Evolutionary conservation across 495 filamentous ascomycete species (phyloP).

Genomic region (Neurospora sp.): DNA sequence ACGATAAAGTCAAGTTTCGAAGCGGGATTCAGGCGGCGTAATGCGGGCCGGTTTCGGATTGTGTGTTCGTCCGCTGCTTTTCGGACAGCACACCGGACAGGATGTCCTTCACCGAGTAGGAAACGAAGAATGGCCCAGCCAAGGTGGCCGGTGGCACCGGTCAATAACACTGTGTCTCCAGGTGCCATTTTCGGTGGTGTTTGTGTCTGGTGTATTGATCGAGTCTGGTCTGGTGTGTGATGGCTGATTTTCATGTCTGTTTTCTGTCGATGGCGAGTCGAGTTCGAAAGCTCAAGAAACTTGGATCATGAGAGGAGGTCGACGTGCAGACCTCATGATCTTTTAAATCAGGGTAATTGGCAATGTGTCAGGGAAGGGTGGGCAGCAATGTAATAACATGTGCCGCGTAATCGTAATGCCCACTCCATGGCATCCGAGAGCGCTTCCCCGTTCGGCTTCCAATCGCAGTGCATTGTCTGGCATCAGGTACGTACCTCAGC

Average conservation of each 20-base stretch:
- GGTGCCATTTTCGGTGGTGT: not conserved
- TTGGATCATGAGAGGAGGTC: not conserved
- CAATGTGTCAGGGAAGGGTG: not conserved
- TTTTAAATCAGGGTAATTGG: not conserved
- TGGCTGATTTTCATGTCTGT: not conserved
- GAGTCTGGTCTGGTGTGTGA: not conserved
- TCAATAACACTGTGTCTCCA: not conserved
- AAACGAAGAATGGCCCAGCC: constrained; percentile 23
- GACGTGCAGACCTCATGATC: not conserved
- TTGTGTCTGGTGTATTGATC: not conserved
- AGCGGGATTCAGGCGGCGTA: constrained; percentile 19
- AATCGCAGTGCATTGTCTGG: not conserved
- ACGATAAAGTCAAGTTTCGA: constrained; percentile 28
- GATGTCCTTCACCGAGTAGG: constrained; percentile 27
- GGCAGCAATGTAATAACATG: not conserved
- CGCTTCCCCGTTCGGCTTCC: not conserved
- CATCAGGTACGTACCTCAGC: not conserved
- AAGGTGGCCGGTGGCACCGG: not conserved
- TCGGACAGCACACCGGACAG: constrained; percentile 39
- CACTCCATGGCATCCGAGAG: not conserved
- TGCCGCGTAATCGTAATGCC: not conserved
- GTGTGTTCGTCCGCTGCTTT: constrained; percentile 21
- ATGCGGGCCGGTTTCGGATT: constrained; percentile 17
- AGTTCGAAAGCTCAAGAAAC: not conserved
- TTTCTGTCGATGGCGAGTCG: not conserved